Evolutionary conservation across 176 grass and related monocot genomes (phyloP), one percentile per base, ranked within the genome.

Genomic region (Oryza brachyantha): DNA sequence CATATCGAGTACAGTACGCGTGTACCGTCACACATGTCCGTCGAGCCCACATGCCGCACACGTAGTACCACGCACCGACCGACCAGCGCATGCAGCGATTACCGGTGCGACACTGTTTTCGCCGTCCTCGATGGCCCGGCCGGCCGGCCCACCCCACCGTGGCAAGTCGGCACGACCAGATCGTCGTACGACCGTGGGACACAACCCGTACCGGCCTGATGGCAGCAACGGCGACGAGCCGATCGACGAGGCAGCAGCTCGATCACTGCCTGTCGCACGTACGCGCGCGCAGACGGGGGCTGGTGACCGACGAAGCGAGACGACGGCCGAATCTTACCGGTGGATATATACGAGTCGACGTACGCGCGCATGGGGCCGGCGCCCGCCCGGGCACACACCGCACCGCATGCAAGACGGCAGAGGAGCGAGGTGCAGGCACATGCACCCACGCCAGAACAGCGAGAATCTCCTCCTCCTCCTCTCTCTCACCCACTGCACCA

Each of bases 381-480:
- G 11, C 13, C 42, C 4, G 31, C 3, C 31, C 10, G 17, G 46
- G 46, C 17, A n/a, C 48, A 52, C 52, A 24, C n/a, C 50, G 50
- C 31, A 32, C 4, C 31, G 31, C 19, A n/a, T 55, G 74, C 59
- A 0, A 19, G 28, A 39, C 37, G 21, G 77, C 78, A 27, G 24
- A 82, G 76, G 50, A n/a, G n/a, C n/a, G 46, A 36, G 43, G 27
- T 2, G 22, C 39, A 35, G 60, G 75, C 83, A 85, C 83, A 73
- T 85, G 75, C 71, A 50, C 41, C 10, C 50, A 13, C 35, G 10
- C 36, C 57, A 14, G 17, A 43, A 45, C 5, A 13, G 42, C 54
- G 35, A 37, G 83, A 85, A 87, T 86, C 86, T 85, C 29, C 28
- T 6, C 29, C 25, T 59, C 78, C 35, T 21, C 28, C 1, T 28